These are phyloP conservation scores for Apiospora rasikravindrae DNA, from an alignment of 2,329 filamentous ascomycete species.

Conservation along the genomic window DNA sequence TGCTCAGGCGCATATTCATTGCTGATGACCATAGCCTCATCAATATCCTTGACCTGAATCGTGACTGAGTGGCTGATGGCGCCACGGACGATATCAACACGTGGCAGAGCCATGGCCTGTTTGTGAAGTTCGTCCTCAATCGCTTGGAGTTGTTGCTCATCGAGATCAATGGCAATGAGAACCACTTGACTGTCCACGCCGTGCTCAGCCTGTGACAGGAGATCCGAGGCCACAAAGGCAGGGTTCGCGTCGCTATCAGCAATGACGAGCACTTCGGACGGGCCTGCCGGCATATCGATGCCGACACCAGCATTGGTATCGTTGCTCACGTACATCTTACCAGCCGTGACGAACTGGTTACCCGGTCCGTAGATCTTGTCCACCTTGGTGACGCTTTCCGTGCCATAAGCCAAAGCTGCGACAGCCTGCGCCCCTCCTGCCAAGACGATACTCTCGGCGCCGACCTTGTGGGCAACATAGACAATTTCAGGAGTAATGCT, in stretches of 20 bases:
- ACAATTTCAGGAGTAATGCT: slow-evolving; percentile 96
- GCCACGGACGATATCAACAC: slow-evolving; percentile 90
- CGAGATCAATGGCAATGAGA: slow-evolving; percentile 82
- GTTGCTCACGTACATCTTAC: slow-evolving; percentile 98
- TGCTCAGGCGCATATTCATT: slow-evolving; percentile 97
- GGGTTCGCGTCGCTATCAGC: slow-evolving; percentile 89
- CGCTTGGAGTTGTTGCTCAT: slow-evolving; percentile 72
- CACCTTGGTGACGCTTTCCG: slow-evolving; percentile 91
- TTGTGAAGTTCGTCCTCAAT: slow-evolving; percentile 91
- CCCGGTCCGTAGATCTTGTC: slow-evolving; percentile 98
- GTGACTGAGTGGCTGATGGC: slow-evolving; percentile 92
- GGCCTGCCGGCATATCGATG: slow-evolving; percentile 98
- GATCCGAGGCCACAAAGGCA: slow-evolving; percentile 92
- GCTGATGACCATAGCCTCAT: slow-evolving; percentile 80
- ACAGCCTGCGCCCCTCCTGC: slow-evolving; percentile 95
- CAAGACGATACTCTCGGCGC: slow-evolving; percentile 92
- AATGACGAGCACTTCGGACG: slow-evolving; percentile 94
- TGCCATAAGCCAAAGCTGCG: slow-evolving; percentile 96
- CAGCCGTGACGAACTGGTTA: slow-evolving; percentile 98
- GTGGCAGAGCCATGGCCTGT: slow-evolving; percentile 84
- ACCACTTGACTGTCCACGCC: slow-evolving; percentile 96
- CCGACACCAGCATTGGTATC: slow-evolving; percentile 94
- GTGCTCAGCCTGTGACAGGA: slow-evolving; percentile 95
- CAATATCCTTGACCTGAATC: slow-evolving; percentile 72
- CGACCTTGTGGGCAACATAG: slow-evolving; percentile 95